Evolutionary conservation across 1,139 yeast species (phyloP).

Genomic region (Saccharomyces hybrid): DNA sequence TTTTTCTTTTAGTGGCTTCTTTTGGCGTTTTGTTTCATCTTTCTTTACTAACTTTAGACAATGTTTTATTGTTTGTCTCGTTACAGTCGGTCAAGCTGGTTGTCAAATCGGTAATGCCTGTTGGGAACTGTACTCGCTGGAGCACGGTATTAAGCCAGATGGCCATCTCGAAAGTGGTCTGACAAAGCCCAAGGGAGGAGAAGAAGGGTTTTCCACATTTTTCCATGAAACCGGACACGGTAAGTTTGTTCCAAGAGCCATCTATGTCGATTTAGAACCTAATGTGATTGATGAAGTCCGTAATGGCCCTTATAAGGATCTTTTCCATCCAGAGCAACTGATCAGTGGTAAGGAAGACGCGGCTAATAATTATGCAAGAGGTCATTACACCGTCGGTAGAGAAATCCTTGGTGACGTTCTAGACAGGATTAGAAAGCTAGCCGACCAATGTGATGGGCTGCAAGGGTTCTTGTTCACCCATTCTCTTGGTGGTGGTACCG

Average conservation of each 20-base stretch:
- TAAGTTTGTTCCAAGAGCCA: conserved; percentile 95
- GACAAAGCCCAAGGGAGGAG: conserved; percentile 76
- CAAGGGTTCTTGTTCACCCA: conserved; percentile 97
- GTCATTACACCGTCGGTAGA: conserved; percentile 97
- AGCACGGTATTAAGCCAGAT: conserved; percentile 90
- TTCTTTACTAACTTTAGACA: neutral
- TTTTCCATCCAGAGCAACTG: conserved; percentile 96
- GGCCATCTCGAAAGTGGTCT: conserved; percentile 71
- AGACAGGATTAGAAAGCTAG: conserved; percentile 92
- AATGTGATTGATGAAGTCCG: conserved; percentile 96
- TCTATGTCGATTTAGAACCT: conserved; percentile 95
- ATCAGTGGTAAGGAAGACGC: conserved; percentile 98
- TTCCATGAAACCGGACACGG: conserved; percentile 95
- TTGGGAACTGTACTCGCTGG: conserved; percentile 95
- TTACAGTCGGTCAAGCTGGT: conserved; percentile 61
- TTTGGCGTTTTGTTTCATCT: neutral
- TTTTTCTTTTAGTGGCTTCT: neutral
- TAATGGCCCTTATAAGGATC: conserved; percentile 82
- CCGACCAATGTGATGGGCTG: conserved; percentile 95
- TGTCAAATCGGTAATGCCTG: conserved; percentile 99
- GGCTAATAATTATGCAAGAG: conserved; percentile 97
- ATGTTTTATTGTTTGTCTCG: neutral
- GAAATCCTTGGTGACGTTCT: conserved; percentile 88
- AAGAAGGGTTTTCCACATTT: conserved; percentile 92
- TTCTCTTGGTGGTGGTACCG: conserved; percentile 99